Evolutionary conservation across 768 basidiomycete genomes (phyloP), one percentile per base, ranked within the genome.

Genomic region (Suillus tomentosus): DNA sequence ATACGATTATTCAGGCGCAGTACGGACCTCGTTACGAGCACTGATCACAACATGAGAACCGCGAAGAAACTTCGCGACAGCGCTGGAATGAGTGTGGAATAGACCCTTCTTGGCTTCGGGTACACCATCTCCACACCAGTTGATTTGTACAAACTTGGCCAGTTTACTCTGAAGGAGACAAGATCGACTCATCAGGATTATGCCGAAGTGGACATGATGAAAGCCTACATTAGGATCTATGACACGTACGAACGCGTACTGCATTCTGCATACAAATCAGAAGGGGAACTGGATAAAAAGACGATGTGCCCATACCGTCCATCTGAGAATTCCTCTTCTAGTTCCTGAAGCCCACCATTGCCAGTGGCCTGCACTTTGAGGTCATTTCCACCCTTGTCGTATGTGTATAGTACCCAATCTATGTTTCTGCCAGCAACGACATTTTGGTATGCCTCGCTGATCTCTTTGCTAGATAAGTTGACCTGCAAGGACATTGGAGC

Each of bases 121-220:
- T 1, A 99, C 96, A 64, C 96, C 96, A 71, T 96, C 96, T 51
- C 96, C 96, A 69, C 94, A 95, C 96, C 96, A 97, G 71, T 95
- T 94, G 76, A 99, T 90, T 72, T 96, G 92, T 17, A 98, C 94
- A 66, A 96, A 94, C 79, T 97, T 98, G 53, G 89, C 82, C 2
- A 99, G 83, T 65, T 89, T 81, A 71, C 85, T 93, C 91, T 96
- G 69, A 60, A 63, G 34, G 53, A 55, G 17, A 63, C 27, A 58
- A 17, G 45, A 34, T 64, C 31, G 62, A 56, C 5, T 5, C 19
- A 2, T 57, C 39, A 19, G 24, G 14, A 39, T 40, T 11, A 17
- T 11, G 24, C 17, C 15, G 5, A 57, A 17, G 5, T 27, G 5
- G 10, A 17, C 24, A 3, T 17, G 27, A 11, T 39, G 47, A 45